phyloP scores from a whole-genome alignment of 2,329 filamentous ascomycete genomes.

The Penicillium sp. region DNA sequence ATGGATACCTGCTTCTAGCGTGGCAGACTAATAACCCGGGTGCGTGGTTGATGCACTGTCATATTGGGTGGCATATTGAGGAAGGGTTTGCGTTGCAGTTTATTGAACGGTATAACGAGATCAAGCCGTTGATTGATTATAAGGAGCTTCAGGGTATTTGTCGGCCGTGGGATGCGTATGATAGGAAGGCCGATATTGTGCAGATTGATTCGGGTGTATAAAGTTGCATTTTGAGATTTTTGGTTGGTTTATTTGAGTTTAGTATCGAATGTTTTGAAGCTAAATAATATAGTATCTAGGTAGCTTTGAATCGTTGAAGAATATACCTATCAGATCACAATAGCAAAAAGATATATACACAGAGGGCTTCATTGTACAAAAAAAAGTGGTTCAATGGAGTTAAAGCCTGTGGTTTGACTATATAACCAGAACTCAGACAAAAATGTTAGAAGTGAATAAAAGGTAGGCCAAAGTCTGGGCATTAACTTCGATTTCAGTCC shows the following conservation, averaged over 20 bases:
- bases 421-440: too few species aligned
- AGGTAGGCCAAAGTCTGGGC: too few species aligned
- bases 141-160: conserved; percentile 14
- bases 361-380: too few species aligned
- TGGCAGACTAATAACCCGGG: conserved; percentile 53
- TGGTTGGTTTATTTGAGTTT: background rate
- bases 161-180: conserved; percentile 21
- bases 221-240: background rate
- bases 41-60: conserved; percentile 35
- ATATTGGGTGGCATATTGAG: conserved; percentile 30
- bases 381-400: too few species aligned
- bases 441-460: too few species aligned
- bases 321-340: too few species aligned
- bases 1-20: conserved; percentile 48
- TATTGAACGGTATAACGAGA: conserved; percentile 28
- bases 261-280: background rate
- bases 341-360: too few species aligned
- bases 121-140: conserved; percentile 19
- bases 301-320: too few species aligned
- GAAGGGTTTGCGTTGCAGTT: conserved; percentile 33
- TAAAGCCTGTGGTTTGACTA: too few species aligned
- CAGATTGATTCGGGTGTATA: conserved; percentile 3
- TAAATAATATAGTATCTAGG: too few species aligned
- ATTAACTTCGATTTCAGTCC: too few species aligned
- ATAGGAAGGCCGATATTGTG: conserved; percentile 10